Evolutionary conservation across 2,329 filamentous ascomycete genomes (phyloP), one percentile per base, ranked within the genome.

Genomic region (Colletotrichum tabaci): DNA sequence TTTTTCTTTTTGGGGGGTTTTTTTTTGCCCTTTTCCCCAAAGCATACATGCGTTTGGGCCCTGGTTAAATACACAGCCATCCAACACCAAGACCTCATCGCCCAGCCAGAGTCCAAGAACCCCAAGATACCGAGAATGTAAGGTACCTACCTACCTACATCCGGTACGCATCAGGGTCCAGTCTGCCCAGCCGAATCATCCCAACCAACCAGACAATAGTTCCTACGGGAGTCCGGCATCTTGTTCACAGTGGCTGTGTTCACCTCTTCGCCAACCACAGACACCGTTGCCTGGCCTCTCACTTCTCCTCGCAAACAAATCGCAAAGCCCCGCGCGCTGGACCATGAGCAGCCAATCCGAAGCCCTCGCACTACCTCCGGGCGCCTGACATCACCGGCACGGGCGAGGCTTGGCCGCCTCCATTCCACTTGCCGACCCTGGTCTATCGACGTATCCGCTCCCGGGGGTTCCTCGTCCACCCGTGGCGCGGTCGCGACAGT

Each of bases 361-460:
- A 21, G 35, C 16, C 12, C n/a, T 57, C n/a, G 38, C 30, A 35
- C 55, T 38, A 57, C 50, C 40, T 35, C 23, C 50, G 50, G 64
- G 26, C 53, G 60, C 65, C 69, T 72, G 58, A 72, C 69, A 72
- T 72, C 69, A 69, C 65, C 58, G 13, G 52, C 38, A 49, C 49
- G n/a, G 44, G 21, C 49, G 47, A 64, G 63, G 57, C 60, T 69
- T 68, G 69, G 64, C 64, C 38, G 42, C 16, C 18, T 9, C 50
- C 30, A 23, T 49, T 40, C 23, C 26, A 18, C 15, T 18, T 42
- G 44, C 64, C n/a, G 50, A 49, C 49, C 23, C 21, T 38, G 38
- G 44, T 35, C 52, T 52, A n/a, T 56, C 30, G 35, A 61, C 58
- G 44, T 46, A 63, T 44, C 38, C 53, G 35, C 56, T 35, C 30